A percentile compares a stretch with the other conserved stretches of the same genome.
Conservation (phyloP, 805 yeast genomes). For the Wickerhamomyces hampshirensis region DNA sequence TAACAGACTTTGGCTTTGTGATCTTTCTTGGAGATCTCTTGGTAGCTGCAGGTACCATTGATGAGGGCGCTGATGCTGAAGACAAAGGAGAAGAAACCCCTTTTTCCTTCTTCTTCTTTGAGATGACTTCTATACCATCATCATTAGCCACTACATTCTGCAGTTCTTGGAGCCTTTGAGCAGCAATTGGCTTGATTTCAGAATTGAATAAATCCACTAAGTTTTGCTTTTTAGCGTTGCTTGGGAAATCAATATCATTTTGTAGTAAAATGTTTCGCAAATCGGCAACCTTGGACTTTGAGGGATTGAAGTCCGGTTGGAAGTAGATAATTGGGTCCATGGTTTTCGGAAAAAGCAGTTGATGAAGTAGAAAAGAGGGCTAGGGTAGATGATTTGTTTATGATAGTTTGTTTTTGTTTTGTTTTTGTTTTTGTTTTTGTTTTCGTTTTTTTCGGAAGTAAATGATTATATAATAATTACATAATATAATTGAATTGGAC, state of each 20-base stretch:
- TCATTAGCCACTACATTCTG: constrained; percentile 29
- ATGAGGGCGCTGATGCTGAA: no score
- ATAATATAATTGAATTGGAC: no score
- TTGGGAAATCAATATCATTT: constrained; percentile 55
- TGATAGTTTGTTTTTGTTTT: no score
- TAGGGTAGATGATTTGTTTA: no score
- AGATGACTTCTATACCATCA: constrained; percentile 34
- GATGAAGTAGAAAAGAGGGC: background rate
- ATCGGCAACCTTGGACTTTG: constrained; percentile 59
- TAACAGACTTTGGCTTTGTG: constrained; percentile 11
- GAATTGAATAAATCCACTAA: constrained; percentile 57
- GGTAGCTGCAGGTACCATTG: background rate
- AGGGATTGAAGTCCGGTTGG: constrained; percentile 56
- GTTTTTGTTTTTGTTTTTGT: no score
- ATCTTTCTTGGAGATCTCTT: constrained; percentile 17
- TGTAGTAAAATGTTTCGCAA: constrained; percentile 61
- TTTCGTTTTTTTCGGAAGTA: background rate
- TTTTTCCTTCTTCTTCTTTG: constrained; percentile 3
- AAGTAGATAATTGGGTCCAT: constrained; percentile 36
- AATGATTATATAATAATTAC: background rate
- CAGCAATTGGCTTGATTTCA: constrained; percentile 46
- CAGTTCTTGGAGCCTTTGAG: constrained; percentile 31
- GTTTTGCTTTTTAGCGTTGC: constrained; percentile 63
- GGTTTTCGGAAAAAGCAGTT: background rate
- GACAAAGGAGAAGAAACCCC: no score